phyloP scores from a whole-genome alignment of 2,329 filamentous ascomycete species.

The Monosporascus sp. region DNA sequence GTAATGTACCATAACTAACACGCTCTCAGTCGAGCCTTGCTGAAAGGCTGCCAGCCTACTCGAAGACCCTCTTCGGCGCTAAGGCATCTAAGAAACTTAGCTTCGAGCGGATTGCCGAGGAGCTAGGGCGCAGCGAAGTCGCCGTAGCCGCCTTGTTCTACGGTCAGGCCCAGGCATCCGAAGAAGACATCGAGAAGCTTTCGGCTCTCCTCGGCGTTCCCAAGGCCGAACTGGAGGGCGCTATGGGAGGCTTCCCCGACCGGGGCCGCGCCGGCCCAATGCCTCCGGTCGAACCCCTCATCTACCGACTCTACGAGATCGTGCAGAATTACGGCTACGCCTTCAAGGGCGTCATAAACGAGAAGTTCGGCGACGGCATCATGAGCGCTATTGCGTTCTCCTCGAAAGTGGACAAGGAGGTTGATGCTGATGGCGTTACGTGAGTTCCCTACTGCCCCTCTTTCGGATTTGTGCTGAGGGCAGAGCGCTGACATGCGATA shows the following conservation, averaged over 20 bases:
- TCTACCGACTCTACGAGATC: slow-evolving; percentile 89
- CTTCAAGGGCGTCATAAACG: slow-evolving; percentile 91
- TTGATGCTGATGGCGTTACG: slow-evolving; percentile 70
- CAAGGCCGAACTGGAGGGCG: slow-evolving; percentile 47
- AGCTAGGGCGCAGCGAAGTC: slow-evolving; percentile 74
- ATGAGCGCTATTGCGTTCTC: slow-evolving; percentile 94
- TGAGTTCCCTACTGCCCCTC: slow-evolving; percentile 13
- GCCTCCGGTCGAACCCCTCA: slow-evolving; percentile 78
- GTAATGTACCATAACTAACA: slow-evolving; percentile 1
- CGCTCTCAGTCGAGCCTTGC: slow-evolving; percentile 54
- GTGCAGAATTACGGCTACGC: slow-evolving; percentile 96
- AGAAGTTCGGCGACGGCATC: slow-evolving; percentile 92
- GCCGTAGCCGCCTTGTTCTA: slow-evolving; percentile 87
- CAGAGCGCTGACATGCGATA: slow-evolving; percentile 7
- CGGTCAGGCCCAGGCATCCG: slow-evolving; percentile 70
- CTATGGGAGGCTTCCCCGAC: slow-evolving; percentile 72
- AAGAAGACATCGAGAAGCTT: slow-evolving; percentile 63
- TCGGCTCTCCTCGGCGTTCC: slow-evolving; percentile 59
- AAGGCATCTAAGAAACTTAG: slow-evolving; percentile 71
- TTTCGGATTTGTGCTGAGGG: not conserved
- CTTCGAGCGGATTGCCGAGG: slow-evolving; percentile 71
- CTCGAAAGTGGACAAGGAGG: slow-evolving; percentile 90
- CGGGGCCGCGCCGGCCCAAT: slow-evolving; percentile 73
- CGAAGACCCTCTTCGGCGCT: slow-evolving; percentile 70
- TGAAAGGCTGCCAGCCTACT: slow-evolving; percentile 64